Conservation (phyloP, 768 basidiomycete species). For the Hortiboletus campestris region DNA sequence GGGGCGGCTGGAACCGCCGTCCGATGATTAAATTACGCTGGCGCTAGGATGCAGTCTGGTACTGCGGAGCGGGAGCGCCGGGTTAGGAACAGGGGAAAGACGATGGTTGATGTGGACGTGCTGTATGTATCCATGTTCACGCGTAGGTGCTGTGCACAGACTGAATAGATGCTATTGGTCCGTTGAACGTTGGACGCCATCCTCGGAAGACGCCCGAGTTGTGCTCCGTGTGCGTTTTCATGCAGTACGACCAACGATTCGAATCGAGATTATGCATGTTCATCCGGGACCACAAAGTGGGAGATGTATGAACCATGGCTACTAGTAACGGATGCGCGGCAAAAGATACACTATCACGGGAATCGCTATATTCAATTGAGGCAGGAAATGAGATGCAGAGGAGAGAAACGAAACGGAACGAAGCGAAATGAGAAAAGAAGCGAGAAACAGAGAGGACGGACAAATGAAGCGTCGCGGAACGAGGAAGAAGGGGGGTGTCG, state of each 20-base stretch:
- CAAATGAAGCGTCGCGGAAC: background rate
- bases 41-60: no score
- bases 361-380: constrained; percentile 10
- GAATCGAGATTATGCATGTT: constrained; percentile 1
- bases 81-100: no score
- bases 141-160: no score
- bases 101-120: no score
- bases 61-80: no score
- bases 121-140: no score
- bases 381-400: background rate
- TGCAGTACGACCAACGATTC: no score
- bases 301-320: background rate
- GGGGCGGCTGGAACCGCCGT: constrained; percentile 16
- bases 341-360: constrained; percentile 20
- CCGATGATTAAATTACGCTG: background rate
- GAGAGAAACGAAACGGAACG: background rate
- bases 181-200: no score
- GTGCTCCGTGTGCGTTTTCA: no score
- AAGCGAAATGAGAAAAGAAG: background rate
- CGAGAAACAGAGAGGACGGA: background rate
- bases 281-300: background rate
- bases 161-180: no score
- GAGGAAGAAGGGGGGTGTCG: constrained; percentile 10
- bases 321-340: background rate
- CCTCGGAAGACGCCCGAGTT: no score